These are phyloP conservation scores for Arthroderma sp. DNA, from an alignment of 2,329 filamentous ascomycete species.

Conservation along the genomic window DNA sequence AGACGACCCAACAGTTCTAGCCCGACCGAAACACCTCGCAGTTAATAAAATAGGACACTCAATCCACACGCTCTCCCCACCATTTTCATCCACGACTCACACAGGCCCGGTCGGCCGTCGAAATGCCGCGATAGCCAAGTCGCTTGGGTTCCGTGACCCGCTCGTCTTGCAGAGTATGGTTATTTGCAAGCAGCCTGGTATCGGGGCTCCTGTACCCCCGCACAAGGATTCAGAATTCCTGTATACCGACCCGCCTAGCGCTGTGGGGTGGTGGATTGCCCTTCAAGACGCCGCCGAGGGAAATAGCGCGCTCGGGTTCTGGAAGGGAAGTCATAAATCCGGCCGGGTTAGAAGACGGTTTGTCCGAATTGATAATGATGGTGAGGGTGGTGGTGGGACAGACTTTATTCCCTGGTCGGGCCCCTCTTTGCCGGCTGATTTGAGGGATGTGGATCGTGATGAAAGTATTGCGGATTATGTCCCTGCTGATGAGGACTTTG, in stretches of 20 bases:
- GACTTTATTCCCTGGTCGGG: constrained; percentile 61
- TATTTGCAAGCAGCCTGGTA: constrained; percentile 96
- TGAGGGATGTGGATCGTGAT: constrained; percentile 30
- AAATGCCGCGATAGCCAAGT: constrained; percentile 53
- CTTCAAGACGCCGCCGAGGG: constrained; percentile 76
- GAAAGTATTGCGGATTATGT: constrained; percentile 44
- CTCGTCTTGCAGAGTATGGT: constrained; percentile 85
- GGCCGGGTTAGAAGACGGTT: constrained; percentile 60
- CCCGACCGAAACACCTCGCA: constrained; percentile 66
- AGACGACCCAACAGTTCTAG: constrained; percentile 46
- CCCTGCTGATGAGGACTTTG: constrained; percentile 46
- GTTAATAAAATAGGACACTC: constrained; percentile 85
- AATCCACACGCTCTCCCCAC: constrained; percentile 54
- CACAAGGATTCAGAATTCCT: constrained; percentile 91
- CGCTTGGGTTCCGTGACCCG: constrained; percentile 63
- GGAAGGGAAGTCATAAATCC: constrained; percentile 66
- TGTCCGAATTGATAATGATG: constrained; percentile 37
- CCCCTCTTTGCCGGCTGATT: constrained; percentile 46
- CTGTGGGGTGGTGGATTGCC: constrained; percentile 95
- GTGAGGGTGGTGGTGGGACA: constrained; percentile 39
- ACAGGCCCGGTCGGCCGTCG: constrained; percentile 27
- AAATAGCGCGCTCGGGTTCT: constrained; percentile 83
- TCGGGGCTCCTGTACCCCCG: constrained; percentile 77
- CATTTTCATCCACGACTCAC: constrained; percentile 48
- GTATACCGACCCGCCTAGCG: constrained; percentile 76